Base-by-base conservation (phyloP, 164 flowering plant genomes). In the Tinospora cordifolia region DNA sequence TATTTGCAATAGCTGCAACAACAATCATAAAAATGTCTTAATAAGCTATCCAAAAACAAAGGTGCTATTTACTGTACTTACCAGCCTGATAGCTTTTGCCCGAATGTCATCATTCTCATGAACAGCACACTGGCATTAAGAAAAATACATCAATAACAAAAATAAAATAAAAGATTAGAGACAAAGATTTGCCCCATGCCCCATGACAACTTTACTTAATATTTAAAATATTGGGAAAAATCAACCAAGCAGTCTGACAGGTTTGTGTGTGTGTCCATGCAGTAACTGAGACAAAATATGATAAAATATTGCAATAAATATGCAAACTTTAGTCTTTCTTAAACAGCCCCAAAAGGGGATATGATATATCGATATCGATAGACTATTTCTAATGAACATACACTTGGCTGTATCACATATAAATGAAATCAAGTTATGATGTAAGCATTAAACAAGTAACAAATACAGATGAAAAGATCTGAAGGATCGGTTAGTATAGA, bases 51-150 rank as follows among this genome's bases (percentile, higher is more conserved):
- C 9, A 15, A 27, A 49, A 10, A 34, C 30, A 9, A 12, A 21
- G 11, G 47, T 22, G 6, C 47, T 6, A 34, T 51, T 68, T 24
- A 14, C 11, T 27, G 25, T 66, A 51, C 84, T 57, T 87, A 95
- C 99, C 96, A 95, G 86, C 40, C 97, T 86, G 54, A 95, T 95
- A 76, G 99, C 90, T 81, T 87, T 88, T 39, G 87, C 85, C 63
- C 98, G 91, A 72, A 90, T 82, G 65, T 92, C 97, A 75, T 92
- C 99, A 82, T 91, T 85, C 49, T 85, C 76, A 79, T 95, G 96
- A 74, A 87, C 79, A 69, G 99, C 83, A 82, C 93, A 91, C 99
- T 95, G 90, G 81, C 76, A 84, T 73, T 68, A 62, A 79, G 67
- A 75, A n/a, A 67, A 22, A 64, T 25, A 26, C 54, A 26, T 68